A percentile compares a stretch with the other conserved stretches of the same genome.
Evolutionary conservation across 1,284 basidiomycete species (phyloP).

Genomic region (Ganoderma boninense): DNA sequence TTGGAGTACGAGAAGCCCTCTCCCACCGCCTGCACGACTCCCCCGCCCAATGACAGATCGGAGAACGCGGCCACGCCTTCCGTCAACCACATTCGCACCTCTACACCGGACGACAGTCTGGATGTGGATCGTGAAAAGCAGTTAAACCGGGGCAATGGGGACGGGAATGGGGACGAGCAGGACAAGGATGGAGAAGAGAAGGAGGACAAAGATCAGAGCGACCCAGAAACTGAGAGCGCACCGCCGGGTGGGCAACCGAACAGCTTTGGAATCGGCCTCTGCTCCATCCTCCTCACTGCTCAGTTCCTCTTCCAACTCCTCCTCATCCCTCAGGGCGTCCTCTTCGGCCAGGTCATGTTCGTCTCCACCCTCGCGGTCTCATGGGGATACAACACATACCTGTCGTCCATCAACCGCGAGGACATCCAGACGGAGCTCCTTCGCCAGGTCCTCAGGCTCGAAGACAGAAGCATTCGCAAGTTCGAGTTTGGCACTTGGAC

Average conservation of each 20-base stretch:
- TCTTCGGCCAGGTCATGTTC: conserved; percentile 32
- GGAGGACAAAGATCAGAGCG: background rate
- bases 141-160: background rate
- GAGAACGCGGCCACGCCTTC: background rate
- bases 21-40: background rate
- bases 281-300: conserved; percentile 27
- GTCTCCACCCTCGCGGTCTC: conserved; percentile 28
- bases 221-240: background rate
- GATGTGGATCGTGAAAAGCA: background rate
- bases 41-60: background rate
- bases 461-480: background rate
- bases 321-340: conserved; percentile 28
- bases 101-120: background rate
- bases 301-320: conserved; percentile 31
- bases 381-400: conserved; percentile 28
- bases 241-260: background rate
- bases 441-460: conserved; percentile 9
- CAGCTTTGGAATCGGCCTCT: conserved; percentile 16
- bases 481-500: conserved; percentile 26
- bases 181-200: background rate
- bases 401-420: conserved; percentile 25
- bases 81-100: background rate
- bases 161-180: background rate
- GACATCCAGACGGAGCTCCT: conserved; percentile 25
- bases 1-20: conserved; percentile 13